phyloP scores from a whole-genome alignment of 75 land plant genomes.

The Larix kaempferi region DNA sequence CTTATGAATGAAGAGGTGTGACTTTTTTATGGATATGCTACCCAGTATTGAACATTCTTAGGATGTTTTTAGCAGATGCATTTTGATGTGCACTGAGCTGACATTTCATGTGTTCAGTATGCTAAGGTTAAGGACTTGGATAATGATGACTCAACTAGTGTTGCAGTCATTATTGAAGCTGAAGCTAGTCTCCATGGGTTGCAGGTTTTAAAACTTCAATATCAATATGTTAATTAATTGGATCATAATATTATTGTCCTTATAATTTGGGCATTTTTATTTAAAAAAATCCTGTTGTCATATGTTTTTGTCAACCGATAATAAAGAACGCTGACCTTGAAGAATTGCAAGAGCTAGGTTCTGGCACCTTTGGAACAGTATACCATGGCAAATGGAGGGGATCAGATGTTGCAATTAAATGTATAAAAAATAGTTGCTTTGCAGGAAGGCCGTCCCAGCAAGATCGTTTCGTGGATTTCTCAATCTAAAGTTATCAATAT shows the following conservation, averaged over 20 bases:
- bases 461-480: slow-evolving; percentile 7
- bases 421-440: slow-evolving; percentile 64
- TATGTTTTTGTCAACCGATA: slow-evolving; percentile 19
- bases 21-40: neutral
- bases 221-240: neutral
- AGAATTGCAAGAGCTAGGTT: slow-evolving; percentile 53
- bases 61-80: neutral
- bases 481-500: neutral
- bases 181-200: neutral
- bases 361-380: slow-evolving; percentile 67
- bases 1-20: neutral
- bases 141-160: neutral
- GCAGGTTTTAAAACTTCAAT: neutral
- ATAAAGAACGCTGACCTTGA: slow-evolving; percentile 59
- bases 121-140: neutral
- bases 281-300: neutral
- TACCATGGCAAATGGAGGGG: slow-evolving; percentile 72
- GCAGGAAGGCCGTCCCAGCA: slow-evolving; percentile 40
- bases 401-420: slow-evolving; percentile 67
- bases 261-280: neutral
- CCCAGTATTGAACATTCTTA: neutral
- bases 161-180: slow-evolving; percentile 1
- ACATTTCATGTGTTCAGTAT: neutral
- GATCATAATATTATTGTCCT: neutral
- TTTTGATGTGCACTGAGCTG: neutral